Evolutionary conservation across 352 stramenopile genomes (phyloP).

Genomic region (Phytophthora ohioensis): DNA sequence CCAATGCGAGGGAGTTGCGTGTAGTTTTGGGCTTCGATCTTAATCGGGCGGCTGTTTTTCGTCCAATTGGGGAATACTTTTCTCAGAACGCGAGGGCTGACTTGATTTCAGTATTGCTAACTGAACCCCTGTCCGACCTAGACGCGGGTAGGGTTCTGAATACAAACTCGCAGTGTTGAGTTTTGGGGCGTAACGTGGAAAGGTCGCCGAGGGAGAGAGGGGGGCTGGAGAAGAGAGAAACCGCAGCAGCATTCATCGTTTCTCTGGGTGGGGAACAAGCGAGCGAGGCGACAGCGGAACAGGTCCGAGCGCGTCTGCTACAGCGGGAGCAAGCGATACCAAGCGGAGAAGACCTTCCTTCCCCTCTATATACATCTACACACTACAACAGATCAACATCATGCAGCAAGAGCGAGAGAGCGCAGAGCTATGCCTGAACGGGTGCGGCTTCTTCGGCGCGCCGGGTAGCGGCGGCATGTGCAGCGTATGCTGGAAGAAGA

Average conservation of each 20-base stretch:
- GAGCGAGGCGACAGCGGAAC: conserved; percentile 16
- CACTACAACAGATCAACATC: conserved; percentile 13
- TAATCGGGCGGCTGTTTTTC: conserved; percentile 4
- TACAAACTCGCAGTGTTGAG: conserved; percentile 11
- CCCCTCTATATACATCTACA: conserved; percentile 1
- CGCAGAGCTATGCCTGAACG: conserved; percentile 74
- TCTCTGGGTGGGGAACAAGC: conserved; percentile 61
- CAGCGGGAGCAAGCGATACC: conserved; percentile 7
- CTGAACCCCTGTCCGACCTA: conserved; percentile 22
- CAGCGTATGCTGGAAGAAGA: conserved; percentile 89
- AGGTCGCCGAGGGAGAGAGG: conserved; percentile 31
- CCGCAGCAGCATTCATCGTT: conserved; percentile 60
- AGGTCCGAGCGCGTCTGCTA: conserved; percentile 12
- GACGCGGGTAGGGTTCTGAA: background rate
- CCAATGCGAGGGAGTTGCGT: conserved; percentile 9
- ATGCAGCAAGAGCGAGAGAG: conserved; percentile 89
- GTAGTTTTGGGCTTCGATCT: background rate
- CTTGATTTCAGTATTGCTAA: conserved; percentile 9
- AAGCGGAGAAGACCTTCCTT: background rate
- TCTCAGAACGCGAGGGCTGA: conserved; percentile 31
- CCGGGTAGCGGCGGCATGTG: conserved; percentile 80
- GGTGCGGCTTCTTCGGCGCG: conserved; percentile 83
- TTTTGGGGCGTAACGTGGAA: conserved; percentile 24
- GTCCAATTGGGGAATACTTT: conserved; percentile 18
- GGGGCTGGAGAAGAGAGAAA: conserved; percentile 28